Conservation (phyloP, 2,329 filamentous ascomycete species). For the Diaporthe destruens region DNA sequence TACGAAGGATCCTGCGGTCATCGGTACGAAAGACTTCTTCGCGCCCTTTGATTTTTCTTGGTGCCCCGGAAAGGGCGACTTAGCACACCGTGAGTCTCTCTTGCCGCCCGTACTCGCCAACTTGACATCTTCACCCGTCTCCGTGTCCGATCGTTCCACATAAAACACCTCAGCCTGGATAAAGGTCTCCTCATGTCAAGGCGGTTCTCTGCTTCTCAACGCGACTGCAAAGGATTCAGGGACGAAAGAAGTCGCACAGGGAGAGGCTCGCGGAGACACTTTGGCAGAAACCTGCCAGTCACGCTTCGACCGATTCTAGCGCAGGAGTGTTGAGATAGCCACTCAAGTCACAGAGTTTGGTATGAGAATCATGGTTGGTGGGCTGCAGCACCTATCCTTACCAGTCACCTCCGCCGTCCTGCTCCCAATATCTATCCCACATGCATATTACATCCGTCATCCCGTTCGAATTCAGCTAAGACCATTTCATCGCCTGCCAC, state of each 20-base stretch:
- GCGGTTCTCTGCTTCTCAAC: constrained; percentile 12
- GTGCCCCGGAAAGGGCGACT: constrained; percentile 17
- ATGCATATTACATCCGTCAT: constrained; percentile 38
- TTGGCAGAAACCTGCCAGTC: constrained; percentile 51
- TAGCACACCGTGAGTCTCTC: constrained; percentile 32
- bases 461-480: constrained; percentile 47
- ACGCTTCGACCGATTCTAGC: constrained; percentile 51
- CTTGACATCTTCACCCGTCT: constrained; percentile 17
- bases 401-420: constrained; percentile 41
- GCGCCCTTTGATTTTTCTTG: constrained; percentile 18
- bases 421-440: constrained; percentile 45
- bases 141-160: constrained; percentile 25
- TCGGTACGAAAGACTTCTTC: constrained; percentile 31
- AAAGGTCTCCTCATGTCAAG: constrained; percentile 3
- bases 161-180: constrained; percentile 5
- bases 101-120: constrained; percentile 24
- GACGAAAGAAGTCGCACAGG: constrained; percentile 34
- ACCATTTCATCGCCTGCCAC: constrained; percentile 46
- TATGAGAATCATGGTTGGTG: constrained; percentile 55
- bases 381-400: constrained; percentile 51
- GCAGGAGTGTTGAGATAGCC: constrained; percentile 51
- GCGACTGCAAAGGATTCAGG: constrained; percentile 32
- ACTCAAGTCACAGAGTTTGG: constrained; percentile 54
- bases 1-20: constrained; percentile 14
- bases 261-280: constrained; percentile 44